Evolutionary conservation across 345 rosid genomes (phyloP).

Genomic region (Salix koriyanagi): DNA sequence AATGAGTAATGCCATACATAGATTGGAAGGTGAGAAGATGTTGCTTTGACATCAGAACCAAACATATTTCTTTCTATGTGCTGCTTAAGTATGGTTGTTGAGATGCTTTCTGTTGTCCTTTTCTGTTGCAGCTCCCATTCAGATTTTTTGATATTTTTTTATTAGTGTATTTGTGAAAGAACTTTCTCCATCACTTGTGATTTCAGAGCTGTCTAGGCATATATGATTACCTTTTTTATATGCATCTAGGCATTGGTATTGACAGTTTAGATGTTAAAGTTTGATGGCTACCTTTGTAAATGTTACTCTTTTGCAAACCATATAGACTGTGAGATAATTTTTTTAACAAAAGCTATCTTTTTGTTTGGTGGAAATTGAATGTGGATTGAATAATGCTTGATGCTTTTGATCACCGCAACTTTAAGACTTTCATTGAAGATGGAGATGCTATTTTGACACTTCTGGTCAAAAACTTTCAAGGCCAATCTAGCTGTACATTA

Average conservation of each 20-base stretch:
- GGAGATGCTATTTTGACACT: background rate
- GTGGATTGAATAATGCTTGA: background rate
- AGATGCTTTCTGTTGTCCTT: background rate
- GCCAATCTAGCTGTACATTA: background rate
- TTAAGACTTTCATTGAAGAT: background rate
- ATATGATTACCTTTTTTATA: background rate
- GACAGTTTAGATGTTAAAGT: background rate
- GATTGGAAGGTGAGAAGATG: slow-evolving; percentile 57
- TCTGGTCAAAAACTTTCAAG: background rate
- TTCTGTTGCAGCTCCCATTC: background rate
- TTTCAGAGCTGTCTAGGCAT: background rate
- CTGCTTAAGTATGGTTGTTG: slow-evolving; percentile 2
- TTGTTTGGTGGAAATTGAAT: background rate
- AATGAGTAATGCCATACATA: slow-evolving; percentile 55
- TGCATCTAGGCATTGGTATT: background rate
- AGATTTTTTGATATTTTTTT: background rate
- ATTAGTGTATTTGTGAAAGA: background rate
- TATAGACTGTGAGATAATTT: background rate
- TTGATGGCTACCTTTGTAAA: background rate
- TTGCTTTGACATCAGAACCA: slow-evolving; percentile 11
- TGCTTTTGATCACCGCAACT: background rate
- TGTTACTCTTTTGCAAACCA: background rate
- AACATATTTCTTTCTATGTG: background rate
- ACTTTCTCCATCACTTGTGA: background rate
- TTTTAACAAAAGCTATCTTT: background rate